Evolutionary conservation across 2,329 filamentous ascomycete genomes (phyloP), one percentile per base, ranked within the genome.

Genomic region (Monosporascus sp.): DNA sequence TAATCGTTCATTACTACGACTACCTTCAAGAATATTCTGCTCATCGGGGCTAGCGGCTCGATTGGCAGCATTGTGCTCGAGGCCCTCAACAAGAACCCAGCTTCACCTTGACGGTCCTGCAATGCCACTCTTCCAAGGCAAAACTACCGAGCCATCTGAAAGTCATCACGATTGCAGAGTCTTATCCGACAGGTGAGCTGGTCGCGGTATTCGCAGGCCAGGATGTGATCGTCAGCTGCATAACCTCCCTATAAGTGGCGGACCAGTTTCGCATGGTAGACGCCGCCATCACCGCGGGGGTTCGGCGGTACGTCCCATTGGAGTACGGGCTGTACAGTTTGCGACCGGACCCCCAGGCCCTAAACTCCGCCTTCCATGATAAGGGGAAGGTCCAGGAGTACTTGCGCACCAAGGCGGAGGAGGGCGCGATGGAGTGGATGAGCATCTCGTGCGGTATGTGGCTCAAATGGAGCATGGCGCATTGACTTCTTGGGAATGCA

Each of bases 261-360:
- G 65, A 75, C 1, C 80, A 84, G 57, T 69, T 68, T 45, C 71
- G 71, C 46, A 68, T 84, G 58, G 74, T 83, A 50, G 77, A 83
- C 52, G 81, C 80, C 1, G 75, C 79, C 41, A 73, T 80, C 38
- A 70, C 71, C 11, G 80, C 79, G 1, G 78, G 80, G 17, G 80
- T 84, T 9, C 72, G 76, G 57, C 74, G 79, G 18, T 81, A 81
- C 65, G 67, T 83, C 18, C 79, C 80, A 6, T 76, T 74, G 38
- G 80, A 84, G 59, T 84, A 76, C 49, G 66, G 66, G 6, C 68
- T 69, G 6, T 66, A 72, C 68, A 70, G 70, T 27, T 49, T 56
- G 56, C 59, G 54, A 6, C 49, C 60, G 8, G 62, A 65, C 14
- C 57, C 63, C 1, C 61, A 64, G 47, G 59, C 55, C 6, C 62